phyloP scores from a whole-genome alignment of 345 rosid species.

The Populus alba region DNA sequence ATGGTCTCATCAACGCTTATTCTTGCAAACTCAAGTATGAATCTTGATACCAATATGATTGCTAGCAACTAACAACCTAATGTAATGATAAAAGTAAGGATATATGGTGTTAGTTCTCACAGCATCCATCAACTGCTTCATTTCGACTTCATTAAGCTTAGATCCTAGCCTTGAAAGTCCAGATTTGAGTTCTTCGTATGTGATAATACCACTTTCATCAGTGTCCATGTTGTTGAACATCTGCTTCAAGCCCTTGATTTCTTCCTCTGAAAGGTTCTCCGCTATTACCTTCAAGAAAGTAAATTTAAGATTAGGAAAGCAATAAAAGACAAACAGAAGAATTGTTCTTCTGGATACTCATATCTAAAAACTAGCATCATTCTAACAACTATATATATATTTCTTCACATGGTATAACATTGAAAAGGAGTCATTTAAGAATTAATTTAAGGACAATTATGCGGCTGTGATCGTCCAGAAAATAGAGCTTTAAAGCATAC shows the following conservation, averaged over 20 bases:
- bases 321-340: neutral
- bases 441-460: neutral
- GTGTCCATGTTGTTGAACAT: constrained; percentile 37
- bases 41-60: neutral
- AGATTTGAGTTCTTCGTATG: constrained; percentile 33
- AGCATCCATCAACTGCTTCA: constrained; percentile 35
- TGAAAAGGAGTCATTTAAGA: neutral
- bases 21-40: neutral
- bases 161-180: constrained; percentile 33
- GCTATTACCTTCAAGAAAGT: constrained; percentile 24
- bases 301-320: neutral
- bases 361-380: neutral
- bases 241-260: constrained; percentile 32
- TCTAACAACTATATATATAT: neutral
- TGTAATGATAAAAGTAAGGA: neutral
- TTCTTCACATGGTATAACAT: neutral
- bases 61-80: too few species aligned
- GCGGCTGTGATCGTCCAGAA: neutral
- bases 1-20: neutral
- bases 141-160: constrained; percentile 27
- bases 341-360: neutral
- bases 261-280: constrained; percentile 29
- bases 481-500: constrained; percentile 2
- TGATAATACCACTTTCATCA: constrained; percentile 35
- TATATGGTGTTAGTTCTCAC: constrained; percentile 9